phyloP scores from a whole-genome alignment of 768 basidiomycete genomes.

The Mycena venus region DNA sequence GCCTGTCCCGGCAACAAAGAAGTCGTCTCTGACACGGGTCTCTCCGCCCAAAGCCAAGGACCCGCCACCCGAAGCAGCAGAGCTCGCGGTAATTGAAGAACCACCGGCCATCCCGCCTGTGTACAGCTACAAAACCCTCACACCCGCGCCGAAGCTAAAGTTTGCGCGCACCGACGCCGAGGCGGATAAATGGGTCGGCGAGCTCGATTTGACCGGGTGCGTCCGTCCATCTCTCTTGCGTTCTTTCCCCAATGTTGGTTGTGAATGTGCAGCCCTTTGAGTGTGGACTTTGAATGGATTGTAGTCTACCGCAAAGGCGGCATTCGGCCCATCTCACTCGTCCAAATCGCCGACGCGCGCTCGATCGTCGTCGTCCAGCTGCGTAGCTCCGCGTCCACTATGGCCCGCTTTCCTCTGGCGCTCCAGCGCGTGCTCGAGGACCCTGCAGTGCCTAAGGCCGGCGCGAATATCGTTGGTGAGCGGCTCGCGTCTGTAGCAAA shows the following conservation, averaged over 20 bases:
- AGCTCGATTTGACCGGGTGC: conserved; percentile 20
- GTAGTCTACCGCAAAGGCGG: conserved; percentile 12
- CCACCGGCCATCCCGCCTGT: not conserved
- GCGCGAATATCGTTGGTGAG: conserved; percentile 32
- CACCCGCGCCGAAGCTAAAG: conserved; percentile 16
- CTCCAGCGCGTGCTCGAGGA: conserved; percentile 29
- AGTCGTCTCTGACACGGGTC: not conserved
- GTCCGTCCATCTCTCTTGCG: too few species aligned
- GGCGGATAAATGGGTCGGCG: conserved; percentile 21
- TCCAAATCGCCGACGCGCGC: conserved; percentile 29
- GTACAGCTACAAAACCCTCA: conserved; percentile 16
- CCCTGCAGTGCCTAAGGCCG: conserved; percentile 24
- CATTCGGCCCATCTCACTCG: conserved; percentile 23
- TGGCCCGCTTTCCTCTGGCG: conserved; percentile 17
- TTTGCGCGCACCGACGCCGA: conserved; percentile 23
- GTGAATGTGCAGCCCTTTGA: conserved; percentile 18
- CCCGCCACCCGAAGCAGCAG: not conserved
- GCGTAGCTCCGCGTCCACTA: not conserved
- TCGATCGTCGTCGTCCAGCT: conserved; percentile 27
- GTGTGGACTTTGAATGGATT: conserved; percentile 32
- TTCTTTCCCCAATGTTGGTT: too few species aligned
- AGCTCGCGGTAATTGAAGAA: not conserved
- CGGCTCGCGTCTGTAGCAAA: too few species aligned
- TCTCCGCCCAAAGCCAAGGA: not conserved
- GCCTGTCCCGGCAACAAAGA: conserved; percentile 3